These are phyloP conservation scores for Hericium coralloides DNA, from an alignment of 768 basidiomycete species.

Conservation along the genomic window DNA sequence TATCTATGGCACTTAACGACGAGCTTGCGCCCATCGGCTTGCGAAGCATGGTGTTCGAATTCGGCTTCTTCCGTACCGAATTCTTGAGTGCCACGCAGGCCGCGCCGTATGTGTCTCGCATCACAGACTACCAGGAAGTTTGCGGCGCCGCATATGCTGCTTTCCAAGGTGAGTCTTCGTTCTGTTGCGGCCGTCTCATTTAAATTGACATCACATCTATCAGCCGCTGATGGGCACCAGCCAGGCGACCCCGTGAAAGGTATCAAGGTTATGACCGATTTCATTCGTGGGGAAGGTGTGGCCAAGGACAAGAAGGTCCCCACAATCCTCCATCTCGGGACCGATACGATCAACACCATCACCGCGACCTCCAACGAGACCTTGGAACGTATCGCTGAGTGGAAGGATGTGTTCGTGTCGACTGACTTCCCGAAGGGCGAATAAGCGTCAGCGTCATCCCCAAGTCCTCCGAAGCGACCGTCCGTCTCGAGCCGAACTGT, in stretches of 20 bases:
- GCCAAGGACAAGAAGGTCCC: not conserved
- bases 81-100: slow-evolving; percentile 15
- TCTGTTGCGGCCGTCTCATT: too few relatives aligned
- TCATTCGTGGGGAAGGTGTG: not conserved
- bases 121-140: slow-evolving; percentile 16
- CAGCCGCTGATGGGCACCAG: not conserved
- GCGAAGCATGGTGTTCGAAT: slow-evolving; percentile 28
- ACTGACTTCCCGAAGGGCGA: not conserved
- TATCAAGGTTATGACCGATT: not conserved
- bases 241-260: not conserved
- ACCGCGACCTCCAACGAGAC: not conserved
- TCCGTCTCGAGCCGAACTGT: too few relatives aligned
- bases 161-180: too few relatives aligned
- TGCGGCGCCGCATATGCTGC: too few relatives aligned
- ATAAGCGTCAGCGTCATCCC: too few relatives aligned
- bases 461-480: too few relatives aligned
- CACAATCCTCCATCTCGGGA: not conserved
- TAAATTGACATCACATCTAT: too few relatives aligned
- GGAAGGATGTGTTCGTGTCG: not conserved
- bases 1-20: slow-evolving; percentile 9
- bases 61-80: slow-evolving; percentile 31
- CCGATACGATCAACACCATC: not conserved
- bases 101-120: slow-evolving; percentile 21
- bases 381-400: not conserved
- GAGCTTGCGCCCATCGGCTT: slow-evolving; percentile 23